These are phyloP conservation scores for Cantharellus anzutake DNA, from an alignment of 768 basidiomycete genomes.

Conservation along the genomic window DNA sequence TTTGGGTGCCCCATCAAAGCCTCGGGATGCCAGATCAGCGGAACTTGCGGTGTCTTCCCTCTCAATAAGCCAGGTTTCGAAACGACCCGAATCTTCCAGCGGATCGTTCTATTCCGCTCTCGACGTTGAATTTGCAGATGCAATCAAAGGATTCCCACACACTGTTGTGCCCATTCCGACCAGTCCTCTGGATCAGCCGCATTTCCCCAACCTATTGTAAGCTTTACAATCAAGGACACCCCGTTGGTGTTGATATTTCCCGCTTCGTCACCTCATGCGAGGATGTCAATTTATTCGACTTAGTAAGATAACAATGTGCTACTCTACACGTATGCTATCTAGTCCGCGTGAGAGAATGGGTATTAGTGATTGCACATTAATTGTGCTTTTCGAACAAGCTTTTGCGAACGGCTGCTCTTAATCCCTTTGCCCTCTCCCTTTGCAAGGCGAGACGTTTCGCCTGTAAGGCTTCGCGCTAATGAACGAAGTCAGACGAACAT, in stretches of 20 bases:
- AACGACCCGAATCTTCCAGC: constrained; percentile 1
- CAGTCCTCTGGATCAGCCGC: too few relatives aligned
- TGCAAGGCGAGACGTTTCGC: not conserved
- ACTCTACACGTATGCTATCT: too few relatives aligned
- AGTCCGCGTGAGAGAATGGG: too few relatives aligned
- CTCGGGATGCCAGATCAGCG: constrained; percentile 32
- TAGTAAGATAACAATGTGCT: too few relatives aligned
- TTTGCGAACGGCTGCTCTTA: not conserved
- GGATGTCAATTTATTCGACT: too few relatives aligned
- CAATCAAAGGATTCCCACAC: too few relatives aligned
- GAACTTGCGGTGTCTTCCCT: constrained; percentile 1
- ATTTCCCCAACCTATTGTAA: too few relatives aligned
- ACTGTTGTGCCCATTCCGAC: too few relatives aligned
- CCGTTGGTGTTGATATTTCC: too few relatives aligned
- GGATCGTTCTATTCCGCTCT: not conserved
- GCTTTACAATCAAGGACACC: too few relatives aligned
- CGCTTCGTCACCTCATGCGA: too few relatives aligned
- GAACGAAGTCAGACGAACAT: not conserved
- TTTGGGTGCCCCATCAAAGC: constrained; percentile 46
- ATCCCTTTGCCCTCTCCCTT: not conserved
- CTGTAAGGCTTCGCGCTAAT: not conserved
- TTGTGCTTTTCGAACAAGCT: constrained; percentile 23
- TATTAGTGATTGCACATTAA: constrained; percentile 14
- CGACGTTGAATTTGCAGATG: not conserved
- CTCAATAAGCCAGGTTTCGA: not conserved